Evolutionary conservation across 2,329 filamentous ascomycete genomes (phyloP), one percentile per base, ranked within the genome.

Genomic region (Dryadomyces quercus-mongolicae): DNA sequence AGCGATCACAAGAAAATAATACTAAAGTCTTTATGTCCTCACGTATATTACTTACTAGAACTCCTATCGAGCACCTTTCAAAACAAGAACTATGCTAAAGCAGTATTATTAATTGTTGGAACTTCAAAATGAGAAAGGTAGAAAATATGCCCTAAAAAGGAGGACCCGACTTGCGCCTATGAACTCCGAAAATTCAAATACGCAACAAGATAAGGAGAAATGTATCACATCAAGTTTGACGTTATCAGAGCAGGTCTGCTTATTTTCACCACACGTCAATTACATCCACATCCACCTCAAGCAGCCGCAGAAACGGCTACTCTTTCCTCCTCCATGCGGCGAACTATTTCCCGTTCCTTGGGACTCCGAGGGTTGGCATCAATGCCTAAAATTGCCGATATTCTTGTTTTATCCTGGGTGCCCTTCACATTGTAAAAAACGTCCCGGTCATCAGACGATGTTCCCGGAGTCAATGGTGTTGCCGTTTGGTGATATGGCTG

Each of bases 321-420:
- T 21, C 60, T 48, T 62, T 74, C 72, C 63, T 80, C 74, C 61
- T 81, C 78, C 62, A 80, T 67, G 59, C 76, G 68, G 61, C 77
- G 73, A 55, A 80, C 75, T 63, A 80, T 68, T 64, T 81, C 77
- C 61, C 77, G 70, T 67, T 81, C 78, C 60, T 74, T 73, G 44
- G 76, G 76, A 61, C 75, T 79, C 43, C 78, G 68, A 21, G 78
- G 77, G 63, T 77, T 77, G 43, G 77, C 74, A 60, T 81, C 77
- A 58, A 79, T 80, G 43, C 78, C 80, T 22, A 84, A 69, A 55
- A 84, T 80, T 38, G 80, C 78, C 46, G 79, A 80, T 60, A 84
- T 84, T 60, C 80, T 73, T 40, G 79, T 84, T 71, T 74, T 78
- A 60, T 81, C 78, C 54, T 62, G 62, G 7, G 51, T 31, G 44